Conservation (phyloP, 129 eudicot genomes). For the Tagetes erecta region DNA sequence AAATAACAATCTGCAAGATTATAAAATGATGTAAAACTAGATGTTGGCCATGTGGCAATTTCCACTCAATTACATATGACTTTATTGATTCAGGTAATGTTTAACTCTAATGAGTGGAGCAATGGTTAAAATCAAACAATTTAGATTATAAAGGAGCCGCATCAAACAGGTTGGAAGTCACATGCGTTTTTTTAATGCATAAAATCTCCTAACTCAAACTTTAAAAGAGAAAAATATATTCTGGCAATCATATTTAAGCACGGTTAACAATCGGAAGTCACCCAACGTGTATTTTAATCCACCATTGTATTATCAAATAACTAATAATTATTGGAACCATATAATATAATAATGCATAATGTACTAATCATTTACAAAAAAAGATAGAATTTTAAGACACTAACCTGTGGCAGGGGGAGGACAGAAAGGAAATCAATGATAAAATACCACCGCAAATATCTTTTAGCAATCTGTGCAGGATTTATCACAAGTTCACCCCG, state of each 20-base stretch:
- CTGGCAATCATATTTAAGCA: background rate
- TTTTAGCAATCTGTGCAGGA: constrained; percentile 76
- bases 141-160: background rate
- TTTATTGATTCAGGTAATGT: background rate
- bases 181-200: background rate
- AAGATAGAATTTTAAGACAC: background rate
- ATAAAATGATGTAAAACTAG: constrained; percentile 6
- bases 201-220: background rate
- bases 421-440: constrained; percentile 77
- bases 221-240: background rate
- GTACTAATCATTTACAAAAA: background rate
- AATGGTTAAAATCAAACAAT: background rate
- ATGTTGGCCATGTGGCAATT: background rate
- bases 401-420: constrained; percentile 89
- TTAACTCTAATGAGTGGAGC: background rate
- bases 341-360: background rate
- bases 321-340: background rate
- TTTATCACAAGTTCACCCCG: constrained; percentile 94
- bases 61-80: background rate
- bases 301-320: too few species aligned
- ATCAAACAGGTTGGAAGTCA: background rate
- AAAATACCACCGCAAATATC: constrained; percentile 70
- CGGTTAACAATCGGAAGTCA: background rate
- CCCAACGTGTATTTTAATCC: background rate
- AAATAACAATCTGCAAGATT: constrained; percentile 69